Percentiles rank a stretch among this genome's conserved stretches.
These are phyloP conservation scores for Ophiostoma ips DNA, from an alignment of 2,329 filamentous ascomycete species.

Conservation along the genomic window DNA sequence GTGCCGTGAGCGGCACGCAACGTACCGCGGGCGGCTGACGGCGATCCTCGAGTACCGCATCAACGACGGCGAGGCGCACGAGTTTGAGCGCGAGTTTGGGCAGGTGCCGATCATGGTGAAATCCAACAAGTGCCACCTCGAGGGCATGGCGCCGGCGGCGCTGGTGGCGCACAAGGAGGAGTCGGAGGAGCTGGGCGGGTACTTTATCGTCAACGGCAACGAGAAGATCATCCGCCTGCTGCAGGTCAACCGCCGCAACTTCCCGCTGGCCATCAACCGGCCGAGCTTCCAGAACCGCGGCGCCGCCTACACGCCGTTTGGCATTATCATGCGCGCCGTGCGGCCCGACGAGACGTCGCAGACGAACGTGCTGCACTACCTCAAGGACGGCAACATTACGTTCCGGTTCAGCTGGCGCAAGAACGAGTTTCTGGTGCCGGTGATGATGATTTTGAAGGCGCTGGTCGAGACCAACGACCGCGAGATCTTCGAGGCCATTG, in stretches of 20 bases:
- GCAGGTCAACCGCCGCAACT: slow-evolving; percentile 81
- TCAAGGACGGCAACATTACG: slow-evolving; percentile 89
- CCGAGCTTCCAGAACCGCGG: slow-evolving; percentile 83
- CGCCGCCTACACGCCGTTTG: slow-evolving; percentile 72
- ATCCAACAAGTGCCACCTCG: slow-evolving; percentile 83
- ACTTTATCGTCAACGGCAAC: slow-evolving; percentile 95
- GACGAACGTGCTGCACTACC: slow-evolving; percentile 92
- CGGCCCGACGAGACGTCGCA: slow-evolving; percentile 96
- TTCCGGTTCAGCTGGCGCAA: slow-evolving; percentile 98
- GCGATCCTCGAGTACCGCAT: slow-evolving; percentile 74
- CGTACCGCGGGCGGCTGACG: slow-evolving; percentile 76
- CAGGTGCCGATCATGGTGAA: slow-evolving; percentile 88
- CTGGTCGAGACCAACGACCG: slow-evolving; percentile 91
- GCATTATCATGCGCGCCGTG: slow-evolving; percentile 82
- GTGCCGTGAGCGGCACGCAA: slow-evolving; percentile 83
- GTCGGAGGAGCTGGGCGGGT: slow-evolving; percentile 88
- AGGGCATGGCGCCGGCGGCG: slow-evolving; percentile 68
- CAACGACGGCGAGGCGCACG: slow-evolving; percentile 73
- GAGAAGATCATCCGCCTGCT: slow-evolving; percentile 93
- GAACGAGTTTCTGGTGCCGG: slow-evolving; percentile 88
- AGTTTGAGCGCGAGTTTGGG: slow-evolving; percentile 74
- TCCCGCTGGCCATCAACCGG: slow-evolving; percentile 85
- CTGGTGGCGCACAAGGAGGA: slow-evolving; percentile 85
- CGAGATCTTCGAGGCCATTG: slow-evolving; percentile 88
- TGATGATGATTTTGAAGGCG: slow-evolving; percentile 94